Base-by-base conservation (phyloP, 164 flowering plant genomes). In the Platanus orientalis region DNA sequence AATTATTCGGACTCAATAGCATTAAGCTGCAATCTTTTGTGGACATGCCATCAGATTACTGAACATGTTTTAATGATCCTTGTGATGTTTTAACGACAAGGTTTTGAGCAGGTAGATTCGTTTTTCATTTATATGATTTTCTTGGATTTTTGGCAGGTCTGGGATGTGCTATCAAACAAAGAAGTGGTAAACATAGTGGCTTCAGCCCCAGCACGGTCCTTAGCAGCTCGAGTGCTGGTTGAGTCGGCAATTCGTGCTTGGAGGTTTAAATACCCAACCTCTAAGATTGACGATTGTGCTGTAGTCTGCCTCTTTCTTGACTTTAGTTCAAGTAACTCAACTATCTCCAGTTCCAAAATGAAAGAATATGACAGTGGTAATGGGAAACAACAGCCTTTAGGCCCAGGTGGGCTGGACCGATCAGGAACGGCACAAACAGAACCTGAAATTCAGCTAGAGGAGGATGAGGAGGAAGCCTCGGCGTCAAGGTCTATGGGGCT, bases 231-330 rank as follows among this genome's bases (percentile, higher is more conserved):
- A 65, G 51, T 76, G 14, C 64, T 95, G 51, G 99, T 95, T 11
- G 91, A 95, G 78, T 58, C 89, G 45, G 99, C 99, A 32, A 92
- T 92, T 54, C 70, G 86, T 57, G 87, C 89, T 7, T 95, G 99
- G 99, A 85, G 75, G 76, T 67, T 63, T 57, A 95, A 85, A 64
- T 90, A 92, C 69, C 97, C 99, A 10, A 86, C 97, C 23, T 92
- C 99, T 30, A 95, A 92, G 73, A 74, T 88, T 4, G 99, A 95
- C 57, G 99, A 95, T 65, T 95, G 99, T 78, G 99, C 99, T 28
- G 99, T 78, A 0, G 94, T 95, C 48, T 95, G 97, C 79, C 94
- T 95, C 66, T 95, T 88, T 71, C 81, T 95, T 1, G 82, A 89
- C 62, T 64, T 86, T 14, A 68, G 65, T 58, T 25, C 67, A 17